Conservation (phyloP, 1,284 basidiomycete genomes). For the Heliocybe sulcata region DNA sequence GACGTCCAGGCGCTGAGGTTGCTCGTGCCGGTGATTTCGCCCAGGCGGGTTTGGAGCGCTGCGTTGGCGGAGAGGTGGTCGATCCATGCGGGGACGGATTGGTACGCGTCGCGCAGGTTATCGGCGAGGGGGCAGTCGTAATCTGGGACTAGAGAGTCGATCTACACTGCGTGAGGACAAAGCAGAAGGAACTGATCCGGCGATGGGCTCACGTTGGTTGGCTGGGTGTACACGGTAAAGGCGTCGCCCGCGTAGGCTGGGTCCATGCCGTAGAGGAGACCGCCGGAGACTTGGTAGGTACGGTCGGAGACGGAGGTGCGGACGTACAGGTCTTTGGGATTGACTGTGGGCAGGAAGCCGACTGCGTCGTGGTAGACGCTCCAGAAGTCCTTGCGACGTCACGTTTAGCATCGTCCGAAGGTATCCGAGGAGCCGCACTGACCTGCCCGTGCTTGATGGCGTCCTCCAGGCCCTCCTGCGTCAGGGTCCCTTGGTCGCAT, state of each 20-base stretch:
- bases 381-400: conserved; percentile 37
- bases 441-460: conserved; percentile 41
- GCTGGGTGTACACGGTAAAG: conserved; percentile 38
- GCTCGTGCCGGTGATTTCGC: conserved; percentile 36
- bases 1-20: conserved; percentile 36
- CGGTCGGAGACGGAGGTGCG: conserved; percentile 38
- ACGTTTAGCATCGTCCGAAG: not conserved
- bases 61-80: conserved; percentile 37
- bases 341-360: conserved; percentile 32
- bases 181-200: not conserved
- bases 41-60: conserved; percentile 32
- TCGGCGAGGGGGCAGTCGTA: conserved; percentile 42
- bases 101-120: conserved; percentile 33
- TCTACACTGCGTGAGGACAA: conserved; percentile 19
- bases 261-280: conserved; percentile 44
- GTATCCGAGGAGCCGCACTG: not conserved
- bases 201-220: conserved; percentile 22
- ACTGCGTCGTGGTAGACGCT: conserved; percentile 36
- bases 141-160: conserved; percentile 42
- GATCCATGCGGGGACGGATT: conserved; percentile 41
- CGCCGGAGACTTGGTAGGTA: conserved; percentile 46
- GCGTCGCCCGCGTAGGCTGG: conserved; percentile 21
- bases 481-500: conserved; percentile 47
- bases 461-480: conserved; percentile 39
- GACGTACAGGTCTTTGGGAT: conserved; percentile 33